Percentiles rank a stretch among this genome's conserved stretches.
phyloP scores from a whole-genome alignment of 768 basidiomycete species.

The Filobasidium wieringae region DNA sequence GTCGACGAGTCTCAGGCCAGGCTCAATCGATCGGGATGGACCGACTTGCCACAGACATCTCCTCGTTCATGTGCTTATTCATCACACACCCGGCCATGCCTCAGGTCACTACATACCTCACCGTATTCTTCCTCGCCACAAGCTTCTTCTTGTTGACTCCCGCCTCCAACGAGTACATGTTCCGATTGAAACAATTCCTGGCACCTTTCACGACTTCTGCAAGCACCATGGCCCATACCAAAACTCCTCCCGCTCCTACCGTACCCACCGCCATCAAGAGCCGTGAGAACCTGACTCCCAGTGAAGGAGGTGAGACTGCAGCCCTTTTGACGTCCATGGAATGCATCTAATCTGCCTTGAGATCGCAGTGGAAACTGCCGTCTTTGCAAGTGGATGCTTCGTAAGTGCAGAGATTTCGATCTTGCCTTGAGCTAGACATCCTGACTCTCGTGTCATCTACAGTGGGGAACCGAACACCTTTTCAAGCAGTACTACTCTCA shows the following conservation, averaged over 20 bases:
- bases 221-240: slow-evolving; percentile 15
- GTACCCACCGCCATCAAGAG: slow-evolving; percentile 34
- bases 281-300: slow-evolving; percentile 18
- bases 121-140: not conserved
- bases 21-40: no score
- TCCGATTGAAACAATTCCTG: slow-evolving; percentile 20
- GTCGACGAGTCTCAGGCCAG: no score
- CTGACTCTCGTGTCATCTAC: not conserved
- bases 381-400: slow-evolving; percentile 38
- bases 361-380: slow-evolving; percentile 33
- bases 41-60: no score
- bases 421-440: not conserved
- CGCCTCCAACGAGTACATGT: slow-evolving; percentile 15
- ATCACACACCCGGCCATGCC: no score
- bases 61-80: no score
- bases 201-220: slow-evolving; percentile 16
- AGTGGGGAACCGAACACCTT: slow-evolving; percentile 39
- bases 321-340: not conserved
- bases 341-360: not conserved
- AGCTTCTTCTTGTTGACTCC: not conserved
- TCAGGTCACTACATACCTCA: slow-evolving; percentile 8
- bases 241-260: slow-evolving; percentile 34
- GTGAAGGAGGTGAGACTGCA: slow-evolving; percentile 28
- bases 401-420: slow-evolving; percentile 19
- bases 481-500: slow-evolving; percentile 34